Conservation (phyloP, 306 rosid species). For the Acmispon strigosus region DNA sequence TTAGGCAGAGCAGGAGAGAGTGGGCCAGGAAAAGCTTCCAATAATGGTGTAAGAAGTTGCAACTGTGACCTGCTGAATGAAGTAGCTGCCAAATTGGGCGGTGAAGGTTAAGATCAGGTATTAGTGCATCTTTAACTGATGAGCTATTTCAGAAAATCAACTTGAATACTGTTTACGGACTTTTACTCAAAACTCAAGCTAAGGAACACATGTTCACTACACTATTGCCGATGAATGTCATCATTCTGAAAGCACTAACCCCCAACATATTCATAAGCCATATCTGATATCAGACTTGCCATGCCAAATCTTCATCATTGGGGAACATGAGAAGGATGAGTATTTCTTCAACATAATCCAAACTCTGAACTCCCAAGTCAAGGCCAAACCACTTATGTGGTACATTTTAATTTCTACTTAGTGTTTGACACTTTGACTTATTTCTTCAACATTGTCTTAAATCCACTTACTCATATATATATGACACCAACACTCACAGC, state of each 20-base stretch:
- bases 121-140: neutral
- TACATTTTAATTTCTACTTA: neutral
- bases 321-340: neutral
- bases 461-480: neutral
- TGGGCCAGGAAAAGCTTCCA: conserved; percentile 52
- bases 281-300: neutral
- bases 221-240: neutral
- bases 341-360: neutral
- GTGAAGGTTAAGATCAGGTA: conserved; percentile 7
- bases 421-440: neutral
- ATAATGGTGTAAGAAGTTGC: conserved; percentile 43
- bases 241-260: neutral
- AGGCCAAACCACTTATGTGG: neutral
- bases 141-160: conserved; percentile 11
- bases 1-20: conserved; percentile 43
- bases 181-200: no score
- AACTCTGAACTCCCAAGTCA: neutral
- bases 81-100: conserved; percentile 51
- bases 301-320: neutral
- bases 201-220: neutral
- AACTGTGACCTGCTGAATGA: conserved; percentile 62
- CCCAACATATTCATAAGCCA: neutral
- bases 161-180: neutral
- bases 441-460: neutral
- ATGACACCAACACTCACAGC: neutral